Base-by-base conservation (phyloP, 148 eudicot genomes). In the Chenopodium quinoa region DNA sequence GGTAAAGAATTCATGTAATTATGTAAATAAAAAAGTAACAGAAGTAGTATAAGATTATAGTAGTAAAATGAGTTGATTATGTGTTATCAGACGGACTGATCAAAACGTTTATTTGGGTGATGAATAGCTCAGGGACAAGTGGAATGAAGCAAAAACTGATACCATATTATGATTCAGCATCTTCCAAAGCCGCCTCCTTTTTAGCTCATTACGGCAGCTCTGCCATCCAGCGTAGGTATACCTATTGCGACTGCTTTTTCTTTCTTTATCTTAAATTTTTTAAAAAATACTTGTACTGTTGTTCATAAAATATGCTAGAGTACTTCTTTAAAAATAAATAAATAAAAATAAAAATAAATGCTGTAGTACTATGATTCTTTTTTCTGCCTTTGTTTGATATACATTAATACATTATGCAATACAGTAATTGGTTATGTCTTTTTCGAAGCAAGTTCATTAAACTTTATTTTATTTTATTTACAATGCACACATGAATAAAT, bases 141-240 rank as follows among this genome's bases (percentile, higher is more conserved):
- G 44, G 86, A 19, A 86, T 86, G 90, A 81, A 80, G 78, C 88
- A 85, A 32, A 88, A 88, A 47, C 9, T 86, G 79, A 82, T 88
- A 78, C 90, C 88, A 74, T 84, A 82, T 66, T 86, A 81, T 37
- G 87, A 88, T 67, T 88, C 88, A 31, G 62, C 37, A 16, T 79
- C 83, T 65, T 76, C 81, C 14, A 86, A 79, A 77, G 80, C 85
- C 54, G 5, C 23, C 50, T 23, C 75, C 27, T 72, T 10, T 48
- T 20, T 78, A 64, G 81, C 81, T 32, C 73, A 78, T 78, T 14
- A 25, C 10, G 81, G 81, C 17, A 68, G 75, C 47, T 58, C 63
- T 7, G 81, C 81, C 64, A 50, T 78, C 29, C 34, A 40, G 31
- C 74, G 81, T 13, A 78, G 81, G 81, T 68, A n/a, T n/a, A 64